Evolutionary conservation across 2,329 filamentous ascomycete species (phyloP).

Genomic region (Colletotrichum paranaense): DNA sequence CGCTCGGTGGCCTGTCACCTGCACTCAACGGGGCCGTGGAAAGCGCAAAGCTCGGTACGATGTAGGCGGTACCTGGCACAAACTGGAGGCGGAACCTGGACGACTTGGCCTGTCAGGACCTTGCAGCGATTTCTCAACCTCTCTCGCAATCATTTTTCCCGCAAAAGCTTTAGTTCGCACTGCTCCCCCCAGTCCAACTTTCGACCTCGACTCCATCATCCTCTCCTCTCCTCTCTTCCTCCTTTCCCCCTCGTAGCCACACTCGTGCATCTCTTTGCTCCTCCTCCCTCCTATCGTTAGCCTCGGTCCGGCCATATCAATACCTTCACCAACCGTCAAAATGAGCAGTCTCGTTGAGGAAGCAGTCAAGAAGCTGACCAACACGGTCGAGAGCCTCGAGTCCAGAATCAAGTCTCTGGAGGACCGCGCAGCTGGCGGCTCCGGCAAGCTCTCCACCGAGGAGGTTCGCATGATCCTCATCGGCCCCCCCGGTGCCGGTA

Average conservation of each 20-base stretch:
- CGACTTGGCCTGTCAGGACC: conserved; percentile 18
- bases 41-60: conserved; percentile 30
- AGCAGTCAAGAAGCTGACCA: conserved; percentile 86
- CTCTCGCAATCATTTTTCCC: conserved; percentile 37
- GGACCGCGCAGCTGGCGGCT: conserved; percentile 71
- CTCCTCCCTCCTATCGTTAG: conserved; percentile 22
- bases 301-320: conserved; percentile 38
- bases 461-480: conserved; percentile 97
- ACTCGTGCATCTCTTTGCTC: conserved; percentile 32
- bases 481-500: conserved; percentile 96
- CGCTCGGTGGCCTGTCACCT: conserved; percentile 31
- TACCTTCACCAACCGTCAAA: conserved; percentile 52
- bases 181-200: conserved; percentile 27
- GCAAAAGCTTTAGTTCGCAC: conserved; percentile 33
- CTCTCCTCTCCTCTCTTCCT: conserved; percentile 22
- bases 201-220: conserved; percentile 19
- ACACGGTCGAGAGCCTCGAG: conserved; percentile 86
- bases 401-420: conserved; percentile 88
- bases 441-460: conserved; percentile 62
- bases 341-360: conserved; percentile 89
- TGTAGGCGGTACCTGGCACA: conserved; percentile 19
- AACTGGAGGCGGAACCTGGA: conserved; percentile 28
- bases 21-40: conserved; percentile 22
- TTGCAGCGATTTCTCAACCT: conserved; percentile 32
- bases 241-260: conserved; percentile 21